Conservation (phyloP, 257 asterid species). For the Galeopsis tetrahit region DNA sequence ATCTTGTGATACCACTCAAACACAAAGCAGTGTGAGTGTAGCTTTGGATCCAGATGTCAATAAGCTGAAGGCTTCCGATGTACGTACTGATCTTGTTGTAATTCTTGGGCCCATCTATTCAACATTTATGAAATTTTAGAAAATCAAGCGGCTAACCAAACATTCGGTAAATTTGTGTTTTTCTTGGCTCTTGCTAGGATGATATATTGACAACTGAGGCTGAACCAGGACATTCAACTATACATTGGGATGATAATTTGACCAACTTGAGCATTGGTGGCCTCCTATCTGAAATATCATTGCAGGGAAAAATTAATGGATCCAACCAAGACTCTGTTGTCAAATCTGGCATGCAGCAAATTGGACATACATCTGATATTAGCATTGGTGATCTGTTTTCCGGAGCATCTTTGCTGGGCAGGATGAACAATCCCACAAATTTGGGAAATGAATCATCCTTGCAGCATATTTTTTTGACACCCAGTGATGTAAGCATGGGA, state of each 20-base stretch:
- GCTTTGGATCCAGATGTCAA: constrained; percentile 40
- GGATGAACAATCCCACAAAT: constrained; percentile 36
- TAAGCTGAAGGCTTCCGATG: constrained; percentile 41
- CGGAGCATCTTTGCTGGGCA: constrained; percentile 55
- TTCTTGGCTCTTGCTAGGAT: constrained; percentile 45
- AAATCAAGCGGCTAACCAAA: constrained; percentile 4
- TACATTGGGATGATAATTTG: constrained; percentile 75
- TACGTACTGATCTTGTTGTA: constrained; percentile 47
- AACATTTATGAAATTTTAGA: constrained; percentile 14
- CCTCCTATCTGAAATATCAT: constrained; percentile 74
- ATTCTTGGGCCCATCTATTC: constrained; percentile 29
- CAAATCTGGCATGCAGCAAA: constrained; percentile 47
- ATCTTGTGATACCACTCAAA: constrained; percentile 41
- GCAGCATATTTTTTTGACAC: constrained; percentile 45
- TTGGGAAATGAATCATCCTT: constrained; percentile 41
- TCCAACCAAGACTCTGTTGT: constrained; percentile 44
- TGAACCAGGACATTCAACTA: constrained; percentile 35
- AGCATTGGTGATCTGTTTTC: constrained; percentile 56
- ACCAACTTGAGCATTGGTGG: constrained; percentile 90
- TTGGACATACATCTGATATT: constrained; percentile 46
- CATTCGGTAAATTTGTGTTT: constrained; percentile 2
- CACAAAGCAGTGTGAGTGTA: constrained; percentile 38
- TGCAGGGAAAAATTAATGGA: constrained; percentile 57
- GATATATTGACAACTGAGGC: constrained; percentile 42
- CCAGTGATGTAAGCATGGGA: constrained; percentile 59